Conservation (phyloP, 1,284 basidiomycete genomes). For the Cystobasidiaceae sp. region DNA sequence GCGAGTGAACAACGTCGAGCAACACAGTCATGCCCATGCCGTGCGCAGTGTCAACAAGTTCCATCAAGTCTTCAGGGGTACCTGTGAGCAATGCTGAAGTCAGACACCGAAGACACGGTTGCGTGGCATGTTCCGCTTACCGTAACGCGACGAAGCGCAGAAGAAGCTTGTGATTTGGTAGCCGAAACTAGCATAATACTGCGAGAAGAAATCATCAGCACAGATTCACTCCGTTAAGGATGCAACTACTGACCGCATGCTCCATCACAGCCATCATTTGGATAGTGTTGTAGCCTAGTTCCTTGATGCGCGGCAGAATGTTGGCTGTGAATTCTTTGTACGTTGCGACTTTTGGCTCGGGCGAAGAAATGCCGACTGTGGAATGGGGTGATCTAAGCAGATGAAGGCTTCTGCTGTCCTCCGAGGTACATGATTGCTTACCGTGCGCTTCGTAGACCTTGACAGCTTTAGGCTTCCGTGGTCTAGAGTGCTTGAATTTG, state of each 20-base stretch:
- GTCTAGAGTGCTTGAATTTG: constrained; percentile 72
- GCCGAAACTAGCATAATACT: constrained; percentile 98
- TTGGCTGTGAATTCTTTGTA: constrained; percentile 92
- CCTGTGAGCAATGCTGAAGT: no score
- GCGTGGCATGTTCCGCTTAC: constrained; percentile 31
- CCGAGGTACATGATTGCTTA: constrained; percentile 40
- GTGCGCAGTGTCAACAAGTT: constrained; percentile 91
- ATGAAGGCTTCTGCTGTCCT: background rate
- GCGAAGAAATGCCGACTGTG: constrained; percentile 83
- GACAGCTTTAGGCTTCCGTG: constrained; percentile 62
- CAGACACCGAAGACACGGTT: no score
- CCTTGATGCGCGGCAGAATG: constrained; percentile 78
- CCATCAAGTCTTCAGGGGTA: constrained; percentile 88
- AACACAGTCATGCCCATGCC: constrained; percentile 86
- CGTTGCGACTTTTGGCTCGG: constrained; percentile 79
- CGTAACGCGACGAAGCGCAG: constrained; percentile 91
- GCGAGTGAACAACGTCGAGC: constrained; percentile 94
- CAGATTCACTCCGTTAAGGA: no score
- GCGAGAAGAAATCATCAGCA: constrained; percentile 83
- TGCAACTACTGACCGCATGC: constrained; percentile 50
- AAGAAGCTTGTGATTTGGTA: constrained; percentile 98
- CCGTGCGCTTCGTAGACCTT: constrained; percentile 93
- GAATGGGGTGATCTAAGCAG: no score
- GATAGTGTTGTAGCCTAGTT: constrained; percentile 91
- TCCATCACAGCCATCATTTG: constrained; percentile 98